Base-by-base conservation (phyloP, 306 rosid genomes). In the Dalbergia cochinchinensis region DNA sequence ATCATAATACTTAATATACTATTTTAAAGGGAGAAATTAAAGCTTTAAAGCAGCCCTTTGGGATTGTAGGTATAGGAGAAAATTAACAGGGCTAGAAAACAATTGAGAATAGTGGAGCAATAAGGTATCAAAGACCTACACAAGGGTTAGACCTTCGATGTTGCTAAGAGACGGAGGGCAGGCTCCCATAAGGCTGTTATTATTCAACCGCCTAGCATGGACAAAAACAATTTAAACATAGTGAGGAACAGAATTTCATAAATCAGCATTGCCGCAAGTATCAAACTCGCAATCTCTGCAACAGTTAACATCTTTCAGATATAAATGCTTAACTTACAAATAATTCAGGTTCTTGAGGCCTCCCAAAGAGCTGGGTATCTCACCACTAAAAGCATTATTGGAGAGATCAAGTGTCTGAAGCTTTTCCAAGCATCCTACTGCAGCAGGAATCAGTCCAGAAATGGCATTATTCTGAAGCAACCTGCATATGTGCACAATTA, bases 401-500 rank as follows among this genome's bases (percentile, higher is more conserved):
- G 99, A 96, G 74, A 96, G 96, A 87, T 96, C 99, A 58, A 96
- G 97, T 37, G 97, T 91, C 83, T 82, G 96, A 83, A 96, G 98
- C 91, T 88, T 93, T 76, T 85, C 98, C 69, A 96, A 72, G 69
- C 55, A 90, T 73, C 99, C 99, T 53, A 96, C 66, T 77, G 94
- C 64, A 70, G 85, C 73, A 15, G 99, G 99, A 87, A 96, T 90
- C 44, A 71, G 86, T 57, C 99, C 99, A 22, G 93, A 89, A 85
- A 96, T 91, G 59, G 54, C 93, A 85, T 96, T 96, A 79, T 96
- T 96, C 85, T 96, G 99, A 81, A 96, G 98, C 88, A 93, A 85
- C 78, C 99, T 96, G 80, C 86, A 85, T 10, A 55, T 9, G 26
- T 16, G 60, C 9, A 81, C 15, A 76, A 62, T 11, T 37, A 65